A percentile compares a stretch with the other conserved stretches of the same genome.
These are phyloP conservation scores for Emergomyces orientalis DNA, from an alignment of 2,329 filamentous ascomycete species.

Conservation along the genomic window DNA sequence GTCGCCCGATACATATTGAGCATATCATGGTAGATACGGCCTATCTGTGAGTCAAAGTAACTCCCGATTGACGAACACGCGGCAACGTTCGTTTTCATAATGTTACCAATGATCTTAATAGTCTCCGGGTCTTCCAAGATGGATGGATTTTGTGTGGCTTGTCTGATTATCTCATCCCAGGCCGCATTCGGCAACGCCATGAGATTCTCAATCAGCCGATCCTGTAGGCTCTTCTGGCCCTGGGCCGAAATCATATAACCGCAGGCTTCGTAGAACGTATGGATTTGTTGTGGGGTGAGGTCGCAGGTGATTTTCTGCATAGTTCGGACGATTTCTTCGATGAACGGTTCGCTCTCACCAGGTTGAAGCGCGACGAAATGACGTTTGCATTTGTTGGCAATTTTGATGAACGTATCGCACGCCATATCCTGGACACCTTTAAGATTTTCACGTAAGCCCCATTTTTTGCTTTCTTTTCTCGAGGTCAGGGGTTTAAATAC, in stretches of 20 bases:
- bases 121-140: constrained; percentile 88
- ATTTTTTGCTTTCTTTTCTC: background rate
- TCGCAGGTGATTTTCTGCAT: constrained; percentile 95
- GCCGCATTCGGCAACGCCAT: constrained; percentile 91
- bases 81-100: constrained; percentile 99
- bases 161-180: constrained; percentile 89
- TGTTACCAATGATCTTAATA: constrained; percentile 98
- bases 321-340: constrained; percentile 94
- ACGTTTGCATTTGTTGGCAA: constrained; percentile 92
- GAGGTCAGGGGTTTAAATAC: background rate
- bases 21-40: constrained; percentile 96
- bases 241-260: constrained; percentile 99
- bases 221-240: constrained; percentile 87
- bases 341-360: constrained; percentile 90
- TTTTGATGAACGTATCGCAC: constrained; percentile 99
- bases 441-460: constrained; percentile 22
- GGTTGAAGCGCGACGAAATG: constrained; percentile 96
- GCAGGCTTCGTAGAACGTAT: constrained; percentile 98
- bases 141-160: constrained; percentile 73
- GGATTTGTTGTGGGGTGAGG: constrained; percentile 89
- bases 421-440: constrained; percentile 97
- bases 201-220: constrained; percentile 78
- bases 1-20: constrained; percentile 97
- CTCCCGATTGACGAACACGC: constrained; percentile 92
- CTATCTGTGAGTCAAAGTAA: constrained; percentile 97